Conservation (phyloP, 139 green algal genomes). For the Chlamydomonas schloesseri region DNA sequence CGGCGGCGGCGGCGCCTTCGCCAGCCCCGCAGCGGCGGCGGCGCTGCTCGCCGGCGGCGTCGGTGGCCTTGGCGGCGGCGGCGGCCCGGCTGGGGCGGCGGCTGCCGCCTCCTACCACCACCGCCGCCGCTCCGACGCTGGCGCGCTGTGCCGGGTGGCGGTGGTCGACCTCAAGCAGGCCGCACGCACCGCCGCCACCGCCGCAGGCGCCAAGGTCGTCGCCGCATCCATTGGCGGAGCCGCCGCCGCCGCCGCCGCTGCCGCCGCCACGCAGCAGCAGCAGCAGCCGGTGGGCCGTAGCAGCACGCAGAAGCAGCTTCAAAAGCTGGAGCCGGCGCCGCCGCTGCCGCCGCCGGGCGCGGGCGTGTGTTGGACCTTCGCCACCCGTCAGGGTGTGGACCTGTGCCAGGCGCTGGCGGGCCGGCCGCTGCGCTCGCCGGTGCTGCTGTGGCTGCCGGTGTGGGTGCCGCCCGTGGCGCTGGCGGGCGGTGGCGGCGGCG, state of each 20-base stretch:
- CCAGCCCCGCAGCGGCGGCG: not conserved
- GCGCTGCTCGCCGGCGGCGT: not conserved
- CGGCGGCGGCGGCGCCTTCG: not conserved
- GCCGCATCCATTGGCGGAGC: no score
- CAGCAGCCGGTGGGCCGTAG: no score
- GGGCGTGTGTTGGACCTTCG: not conserved
- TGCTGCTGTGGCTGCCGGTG: conserved; percentile 45
- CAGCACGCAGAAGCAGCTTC: not conserved
- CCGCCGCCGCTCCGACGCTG: not conserved
- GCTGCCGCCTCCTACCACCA: not conserved
- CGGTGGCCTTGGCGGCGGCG: not conserved
- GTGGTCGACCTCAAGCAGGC: conserved; percentile 7
- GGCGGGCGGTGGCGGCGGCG: no score
- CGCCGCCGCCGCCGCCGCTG: no score
- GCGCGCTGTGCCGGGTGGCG: conserved; percentile 4
- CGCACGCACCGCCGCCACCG: not conserved
- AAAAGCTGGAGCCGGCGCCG: not conserved
- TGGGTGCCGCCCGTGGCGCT: conserved; percentile 17
- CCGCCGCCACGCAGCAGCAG: no score
- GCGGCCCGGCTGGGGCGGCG: no score
- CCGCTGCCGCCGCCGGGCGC: not conserved
- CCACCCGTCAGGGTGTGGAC: conserved; percentile 1
- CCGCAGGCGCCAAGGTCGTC: not conserved
- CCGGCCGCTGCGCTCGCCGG: conserved; percentile 14
- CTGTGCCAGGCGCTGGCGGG: conserved; percentile 2